Base-by-base conservation (phyloP, 495 filamentous ascomycete species). In the Aspergillus ellipticus region DNA sequence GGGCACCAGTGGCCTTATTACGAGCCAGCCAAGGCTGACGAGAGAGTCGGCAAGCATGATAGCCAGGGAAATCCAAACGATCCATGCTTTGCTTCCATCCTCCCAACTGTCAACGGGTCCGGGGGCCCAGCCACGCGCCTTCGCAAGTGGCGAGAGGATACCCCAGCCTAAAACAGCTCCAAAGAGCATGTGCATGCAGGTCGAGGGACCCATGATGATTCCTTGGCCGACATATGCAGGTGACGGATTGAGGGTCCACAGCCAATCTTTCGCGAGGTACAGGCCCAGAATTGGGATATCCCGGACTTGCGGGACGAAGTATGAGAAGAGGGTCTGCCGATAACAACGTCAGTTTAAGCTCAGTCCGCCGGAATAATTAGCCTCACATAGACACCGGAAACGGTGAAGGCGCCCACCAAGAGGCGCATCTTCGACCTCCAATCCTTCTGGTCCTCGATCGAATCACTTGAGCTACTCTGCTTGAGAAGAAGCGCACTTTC, bases 41-140 rank as follows among this genome's bases (percentile, higher is more conserved):
- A 97, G 74, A 2, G 92, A 89, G 71, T 99, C 94, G 7, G 90
- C 87, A 57, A 99, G 81, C 94, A 99, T 99, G 58, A 99, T 95
- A 1, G 94, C 90, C 28, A 99, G 71, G 54, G 89, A 93, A 1
- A 93, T 75, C 94, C 94, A 99, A 0, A 97, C 89, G 55, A 99
- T 96, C 94, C 94, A 99, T 19, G 93, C 94, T 75, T 97, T 96
- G 66, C 88, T 94, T 6, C 94, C 94, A 29, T 75, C 82, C 53
- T 87, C 85, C 95, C 95, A 99, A 65, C 94, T 89, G 22, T 83
- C 72, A 1, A 97, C 90, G 1, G 82, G 77, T 0, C 91, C 94
- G 1, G 91, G 89, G 15, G 94, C 95, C 94, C 94, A 99, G 9
- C 88, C 90, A 59, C 82, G 82, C 57, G 71, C 70, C 66, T 95